Percentiles rank a stretch among this genome's conserved stretches.
These are phyloP conservation scores for Tuber calosporum DNA, from an alignment of 495 filamentous ascomycete genomes.

Conservation along the genomic window DNA sequence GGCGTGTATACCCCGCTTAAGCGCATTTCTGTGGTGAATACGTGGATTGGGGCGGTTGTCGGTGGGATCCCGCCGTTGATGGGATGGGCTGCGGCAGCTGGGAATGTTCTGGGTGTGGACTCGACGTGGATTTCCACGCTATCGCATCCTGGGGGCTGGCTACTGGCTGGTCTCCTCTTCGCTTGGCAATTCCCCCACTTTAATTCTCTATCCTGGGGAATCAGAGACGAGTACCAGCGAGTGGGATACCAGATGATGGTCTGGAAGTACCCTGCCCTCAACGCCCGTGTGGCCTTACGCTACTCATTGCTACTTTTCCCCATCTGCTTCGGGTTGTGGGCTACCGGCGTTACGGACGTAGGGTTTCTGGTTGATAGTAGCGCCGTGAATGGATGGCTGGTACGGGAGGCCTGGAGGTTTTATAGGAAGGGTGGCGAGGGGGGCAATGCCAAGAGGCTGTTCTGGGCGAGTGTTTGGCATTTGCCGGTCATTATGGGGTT, in stretches of 20 bases:
- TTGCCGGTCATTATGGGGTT: constrained; percentile 82
- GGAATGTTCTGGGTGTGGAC: constrained; percentile 41
- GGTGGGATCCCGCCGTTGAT: constrained; percentile 92
- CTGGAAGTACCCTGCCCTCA: constrained; percentile 78
- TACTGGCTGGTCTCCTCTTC: constrained; percentile 75
- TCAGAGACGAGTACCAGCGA: constrained; percentile 78
- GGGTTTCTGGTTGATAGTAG: constrained; percentile 74
- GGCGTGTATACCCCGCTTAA: constrained; percentile 91
- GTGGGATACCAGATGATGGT: constrained; percentile 87
- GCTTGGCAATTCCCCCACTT: constrained; percentile 99
- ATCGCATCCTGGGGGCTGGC: constrained; percentile 76
- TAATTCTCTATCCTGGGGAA: constrained; percentile 79
- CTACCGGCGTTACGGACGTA: constrained; percentile 74
- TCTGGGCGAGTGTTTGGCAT: constrained; percentile 98
- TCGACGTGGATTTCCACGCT: constrained; percentile 57
- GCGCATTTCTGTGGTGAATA: constrained; percentile 77
- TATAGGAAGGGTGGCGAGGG: constrained; percentile 69
- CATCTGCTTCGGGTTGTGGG: constrained; percentile 75
- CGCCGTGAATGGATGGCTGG: constrained; percentile 80
- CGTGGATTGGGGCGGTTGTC: constrained; percentile 88
- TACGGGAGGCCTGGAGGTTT: constrained; percentile 71
- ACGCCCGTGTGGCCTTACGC: constrained; percentile 74
- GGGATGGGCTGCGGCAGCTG: constrained; percentile 93
- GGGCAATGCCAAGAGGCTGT: constrained; percentile 75
- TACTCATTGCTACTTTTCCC: constrained; percentile 87